Evolutionary conservation across 2,329 filamentous ascomycete genomes (phyloP).

Genomic region (Chaetomium sp.): DNA sequence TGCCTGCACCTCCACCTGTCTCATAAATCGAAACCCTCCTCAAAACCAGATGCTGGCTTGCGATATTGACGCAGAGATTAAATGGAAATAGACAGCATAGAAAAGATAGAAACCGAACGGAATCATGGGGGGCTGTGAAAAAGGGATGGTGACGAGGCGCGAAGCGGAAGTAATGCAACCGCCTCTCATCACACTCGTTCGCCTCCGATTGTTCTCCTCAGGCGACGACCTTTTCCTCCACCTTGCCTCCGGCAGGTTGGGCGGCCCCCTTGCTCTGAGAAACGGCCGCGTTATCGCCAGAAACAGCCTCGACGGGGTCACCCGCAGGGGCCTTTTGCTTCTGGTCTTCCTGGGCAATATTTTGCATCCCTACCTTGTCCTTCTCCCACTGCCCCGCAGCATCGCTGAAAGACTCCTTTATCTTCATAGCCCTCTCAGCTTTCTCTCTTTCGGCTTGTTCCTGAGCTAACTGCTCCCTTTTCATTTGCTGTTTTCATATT

Average conservation of each 20-base stretch:
- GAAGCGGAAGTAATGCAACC: neutral
- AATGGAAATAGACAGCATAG: neutral
- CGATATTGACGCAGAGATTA: too few species aligned
- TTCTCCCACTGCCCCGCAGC: slow-evolving; percentile 78
- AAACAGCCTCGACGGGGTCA: slow-evolving; percentile 3
- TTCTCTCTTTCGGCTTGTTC: slow-evolving; percentile 75
- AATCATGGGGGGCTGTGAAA: too few species aligned
- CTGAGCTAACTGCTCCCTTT: slow-evolving; percentile 70
- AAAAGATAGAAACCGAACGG: neutral
- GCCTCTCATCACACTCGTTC: slow-evolving; percentile 9
- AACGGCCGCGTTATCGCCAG: neutral
- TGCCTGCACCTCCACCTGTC: too few species aligned
- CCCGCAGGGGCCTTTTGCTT: slow-evolving; percentile 20
- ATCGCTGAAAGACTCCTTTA: slow-evolving; percentile 75
- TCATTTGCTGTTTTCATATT: slow-evolving; percentile 65
- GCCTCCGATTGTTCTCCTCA: slow-evolving; percentile 3
- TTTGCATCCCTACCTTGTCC: slow-evolving; percentile 74
- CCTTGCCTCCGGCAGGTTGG: slow-evolving; percentile 5
- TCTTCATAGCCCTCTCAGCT: slow-evolving; percentile 65
- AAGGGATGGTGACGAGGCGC: neutral
- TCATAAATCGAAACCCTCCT: too few species aligned
- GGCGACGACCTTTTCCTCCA: slow-evolving; percentile 13
- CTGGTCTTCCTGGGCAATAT: slow-evolving; percentile 53
- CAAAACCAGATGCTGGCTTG: too few species aligned
- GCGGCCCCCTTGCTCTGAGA: slow-evolving; percentile 12